Evolutionary conservation across 768 basidiomycete genomes (phyloP).

Genomic region (Kwoniella dejecticola): DNA sequence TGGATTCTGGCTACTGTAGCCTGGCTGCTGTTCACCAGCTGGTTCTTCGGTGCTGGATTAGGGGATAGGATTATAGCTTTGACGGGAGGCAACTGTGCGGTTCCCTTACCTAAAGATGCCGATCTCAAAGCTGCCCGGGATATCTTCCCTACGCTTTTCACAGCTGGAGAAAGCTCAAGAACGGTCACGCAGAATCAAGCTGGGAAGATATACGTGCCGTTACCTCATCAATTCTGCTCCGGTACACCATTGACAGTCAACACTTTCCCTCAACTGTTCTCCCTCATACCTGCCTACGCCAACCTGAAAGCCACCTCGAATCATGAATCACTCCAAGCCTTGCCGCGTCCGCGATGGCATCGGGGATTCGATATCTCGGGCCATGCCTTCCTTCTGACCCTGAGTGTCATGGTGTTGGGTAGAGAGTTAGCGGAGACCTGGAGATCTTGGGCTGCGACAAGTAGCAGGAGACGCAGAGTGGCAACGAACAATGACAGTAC

Average conservation of each 20-base stretch:
- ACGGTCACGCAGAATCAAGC: neutral
- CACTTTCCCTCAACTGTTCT: slow-evolving; percentile 26
- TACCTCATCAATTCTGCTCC: slow-evolving; percentile 23
- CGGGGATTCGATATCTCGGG: slow-evolving; percentile 92
- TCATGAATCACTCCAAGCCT: slow-evolving; percentile 14
- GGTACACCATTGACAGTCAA: slow-evolving; percentile 13
- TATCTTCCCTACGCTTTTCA: slow-evolving; percentile 3
- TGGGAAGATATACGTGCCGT: slow-evolving; percentile 13
- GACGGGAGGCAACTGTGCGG: slow-evolving; percentile 40
- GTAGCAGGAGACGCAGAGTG: neutral
- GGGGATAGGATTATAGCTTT: slow-evolving; percentile 47
- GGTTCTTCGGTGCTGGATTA: slow-evolving; percentile 48
- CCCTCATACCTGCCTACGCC: slow-evolving; percentile 2
- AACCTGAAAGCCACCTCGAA: slow-evolving; percentile 8
- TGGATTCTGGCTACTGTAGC: slow-evolving; percentile 32
- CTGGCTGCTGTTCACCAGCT: slow-evolving; percentile 44
- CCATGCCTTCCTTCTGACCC: slow-evolving; percentile 84
- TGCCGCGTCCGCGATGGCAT: slow-evolving; percentile 64
- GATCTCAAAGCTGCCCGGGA: slow-evolving; percentile 7
- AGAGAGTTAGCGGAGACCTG: slow-evolving; percentile 66
- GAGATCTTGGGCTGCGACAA: slow-evolving; percentile 17
- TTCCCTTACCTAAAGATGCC: slow-evolving; percentile 26
- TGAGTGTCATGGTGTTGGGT: slow-evolving; percentile 74
- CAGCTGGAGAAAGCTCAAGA: neutral
- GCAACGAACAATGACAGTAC: neutral